A percentile compares a stretch with the other conserved stretches of the same genome.
Conservation (phyloP, 2,329 filamentous ascomycete species). For the Xylaria polymorpha region DNA sequence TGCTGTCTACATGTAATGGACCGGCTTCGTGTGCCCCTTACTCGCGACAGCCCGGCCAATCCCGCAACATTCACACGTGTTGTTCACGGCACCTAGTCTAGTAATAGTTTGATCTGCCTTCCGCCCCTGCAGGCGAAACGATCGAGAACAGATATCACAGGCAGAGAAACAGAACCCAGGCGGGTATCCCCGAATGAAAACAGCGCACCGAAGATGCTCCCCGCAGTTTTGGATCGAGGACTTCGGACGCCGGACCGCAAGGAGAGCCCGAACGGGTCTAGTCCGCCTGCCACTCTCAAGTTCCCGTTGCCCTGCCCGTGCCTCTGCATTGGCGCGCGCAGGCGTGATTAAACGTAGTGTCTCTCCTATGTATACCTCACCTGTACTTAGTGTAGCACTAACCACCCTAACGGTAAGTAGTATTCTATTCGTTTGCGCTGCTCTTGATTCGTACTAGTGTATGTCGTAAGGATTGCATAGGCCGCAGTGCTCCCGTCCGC, state of each 20-base stretch:
- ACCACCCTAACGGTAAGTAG: constrained; percentile 17
- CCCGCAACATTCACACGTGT: constrained; percentile 15
- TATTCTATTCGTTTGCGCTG: constrained; percentile 6
- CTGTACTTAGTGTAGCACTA: background rate
- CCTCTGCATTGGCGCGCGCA: constrained; percentile 19
- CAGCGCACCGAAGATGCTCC: constrained; percentile 16
- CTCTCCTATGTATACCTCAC: background rate
- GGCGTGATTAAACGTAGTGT: constrained; percentile 1
- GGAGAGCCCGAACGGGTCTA: constrained; percentile 17
- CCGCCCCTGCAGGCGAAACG: constrained; percentile 5
- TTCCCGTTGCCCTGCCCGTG: too few species aligned
- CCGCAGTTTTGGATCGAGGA: constrained; percentile 18
- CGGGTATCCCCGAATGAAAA: constrained; percentile 28
- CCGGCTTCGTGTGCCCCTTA: constrained; percentile 14
- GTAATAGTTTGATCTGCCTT: constrained; percentile 1
- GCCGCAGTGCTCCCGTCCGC: constrained; percentile 11
- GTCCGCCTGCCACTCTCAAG: constrained; percentile 3
- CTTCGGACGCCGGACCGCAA: constrained; percentile 14
- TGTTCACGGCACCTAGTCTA: constrained; percentile 12
- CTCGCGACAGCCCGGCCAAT: background rate
- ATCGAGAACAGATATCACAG: constrained; percentile 18
- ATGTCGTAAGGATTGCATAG: constrained; percentile 4
- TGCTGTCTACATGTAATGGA: constrained; percentile 20
- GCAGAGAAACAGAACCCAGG: background rate
- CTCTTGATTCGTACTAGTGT: constrained; percentile 27